Evolutionary conservation across 768 basidiomycete genomes (phyloP).

Genomic region (Lactarius quietus): DNA sequence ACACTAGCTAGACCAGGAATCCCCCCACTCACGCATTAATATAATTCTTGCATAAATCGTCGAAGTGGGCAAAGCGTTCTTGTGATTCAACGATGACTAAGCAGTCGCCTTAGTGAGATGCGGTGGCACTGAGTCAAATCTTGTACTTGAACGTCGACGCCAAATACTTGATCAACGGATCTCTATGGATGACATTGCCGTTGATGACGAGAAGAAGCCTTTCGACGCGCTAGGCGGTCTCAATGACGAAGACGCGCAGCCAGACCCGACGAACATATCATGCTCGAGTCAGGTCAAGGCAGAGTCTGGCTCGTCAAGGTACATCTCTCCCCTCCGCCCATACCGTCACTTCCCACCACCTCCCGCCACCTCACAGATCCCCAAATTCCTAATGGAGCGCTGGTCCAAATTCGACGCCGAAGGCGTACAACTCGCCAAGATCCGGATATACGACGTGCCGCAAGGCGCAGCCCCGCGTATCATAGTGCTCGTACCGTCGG

Average conservation of each 20-base stretch:
- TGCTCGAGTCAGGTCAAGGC: slow-evolving; percentile 70
- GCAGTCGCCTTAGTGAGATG: background rate
- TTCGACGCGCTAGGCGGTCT: slow-evolving; percentile 52
- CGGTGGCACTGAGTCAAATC: background rate
- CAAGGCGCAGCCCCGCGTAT: slow-evolving; percentile 52
- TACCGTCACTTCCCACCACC: background rate
- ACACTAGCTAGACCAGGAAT: slow-evolving; percentile 5
- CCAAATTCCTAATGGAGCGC: slow-evolving; percentile 79
- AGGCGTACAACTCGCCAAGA: slow-evolving; percentile 76
- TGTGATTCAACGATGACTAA: background rate
- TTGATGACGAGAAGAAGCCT: slow-evolving; percentile 68
- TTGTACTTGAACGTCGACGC: background rate
- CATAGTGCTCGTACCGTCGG: slow-evolving; percentile 61
- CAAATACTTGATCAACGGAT: no score
- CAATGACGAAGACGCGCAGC: slow-evolving; percentile 60
- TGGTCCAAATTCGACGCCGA: slow-evolving; percentile 77
- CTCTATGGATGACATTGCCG: slow-evolving; percentile 29
- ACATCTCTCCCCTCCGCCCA: slow-evolving; percentile 23
- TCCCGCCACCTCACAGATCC: slow-evolving; percentile 52
- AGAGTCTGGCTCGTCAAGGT: slow-evolving; percentile 88
- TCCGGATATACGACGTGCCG: slow-evolving; percentile 64
- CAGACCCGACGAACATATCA: slow-evolving; percentile 83
- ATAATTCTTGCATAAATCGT: slow-evolving; percentile 6
- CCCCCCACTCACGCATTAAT: slow-evolving; percentile 13
- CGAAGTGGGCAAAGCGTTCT: background rate